These are phyloP conservation scores for Cudoniella acicularis DNA, from an alignment of 495 filamentous ascomycete species.

Conservation along the genomic window DNA sequence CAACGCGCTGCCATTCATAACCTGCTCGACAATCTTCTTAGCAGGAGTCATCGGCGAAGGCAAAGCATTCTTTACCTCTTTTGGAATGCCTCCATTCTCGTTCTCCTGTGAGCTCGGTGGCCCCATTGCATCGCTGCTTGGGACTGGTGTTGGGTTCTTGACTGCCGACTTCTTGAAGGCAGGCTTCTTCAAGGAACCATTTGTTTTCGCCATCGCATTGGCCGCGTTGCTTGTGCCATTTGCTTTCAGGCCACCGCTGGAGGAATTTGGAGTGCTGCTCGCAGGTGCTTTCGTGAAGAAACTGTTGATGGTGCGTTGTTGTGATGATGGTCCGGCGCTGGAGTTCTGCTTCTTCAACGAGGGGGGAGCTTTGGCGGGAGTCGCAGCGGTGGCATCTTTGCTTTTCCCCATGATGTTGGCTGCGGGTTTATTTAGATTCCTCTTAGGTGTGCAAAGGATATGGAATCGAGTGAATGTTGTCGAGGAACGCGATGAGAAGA, in stretches of 20 bases:
- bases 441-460: neutral
- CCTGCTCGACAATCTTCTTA: conserved; percentile 34
- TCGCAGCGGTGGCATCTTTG: conserved; percentile 10
- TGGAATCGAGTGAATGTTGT: neutral
- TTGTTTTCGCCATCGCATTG: conserved; percentile 34
- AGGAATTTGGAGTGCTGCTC: conserved; percentile 15
- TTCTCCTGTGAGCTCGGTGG: conserved; percentile 55
- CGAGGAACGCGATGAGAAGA: neutral
- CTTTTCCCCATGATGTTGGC: neutral
- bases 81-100: conserved; percentile 31
- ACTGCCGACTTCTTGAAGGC: conserved; percentile 32
- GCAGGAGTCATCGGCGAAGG: conserved; percentile 32
- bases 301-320: conserved; percentile 77
- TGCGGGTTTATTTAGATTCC: neutral
- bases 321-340: conserved; percentile 48
- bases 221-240: conserved; percentile 42
- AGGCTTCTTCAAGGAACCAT: conserved; percentile 25
- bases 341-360: conserved; percentile 25
- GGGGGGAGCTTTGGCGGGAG: conserved; percentile 31
- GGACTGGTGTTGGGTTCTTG: conserved; percentile 63
- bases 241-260: conserved; percentile 21
- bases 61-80: conserved; percentile 42
- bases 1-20: conserved; percentile 15
- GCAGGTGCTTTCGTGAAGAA: conserved; percentile 69
- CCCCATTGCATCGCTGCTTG: conserved; percentile 69